phyloP scores from a whole-genome alignment of 257 asterid genomes.

The Nicotiana benthamiana region DNA sequence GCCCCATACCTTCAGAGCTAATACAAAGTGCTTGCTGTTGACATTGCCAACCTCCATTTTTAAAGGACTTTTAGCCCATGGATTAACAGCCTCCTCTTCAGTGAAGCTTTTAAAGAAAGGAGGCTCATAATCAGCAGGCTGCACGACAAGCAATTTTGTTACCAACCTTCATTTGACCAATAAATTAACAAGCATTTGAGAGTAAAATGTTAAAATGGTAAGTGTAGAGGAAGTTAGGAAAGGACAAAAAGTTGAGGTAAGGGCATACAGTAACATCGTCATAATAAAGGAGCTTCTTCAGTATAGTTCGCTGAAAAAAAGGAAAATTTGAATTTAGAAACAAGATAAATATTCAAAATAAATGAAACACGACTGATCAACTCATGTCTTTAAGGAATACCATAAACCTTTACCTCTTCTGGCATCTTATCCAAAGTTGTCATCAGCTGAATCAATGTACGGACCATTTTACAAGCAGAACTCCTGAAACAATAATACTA shows the following conservation, averaged over 20 bases:
- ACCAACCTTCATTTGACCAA: background rate
- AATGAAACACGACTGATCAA: no score
- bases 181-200: conserved; percentile 1
- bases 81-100: conserved; percentile 66
- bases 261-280: conserved; percentile 79
- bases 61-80: conserved; percentile 76
- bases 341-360: background rate
- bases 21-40: conserved; percentile 77
- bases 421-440: no score
- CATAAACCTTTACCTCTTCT: no score
- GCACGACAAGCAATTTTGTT: conserved; percentile 30
- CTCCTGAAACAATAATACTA: no score
- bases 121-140: conserved; percentile 96
- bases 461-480: no score
- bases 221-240: background rate
- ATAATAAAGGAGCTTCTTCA: conserved; percentile 88
- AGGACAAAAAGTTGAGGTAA: conserved; percentile 12
- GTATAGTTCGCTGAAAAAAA: conserved; percentile 69
- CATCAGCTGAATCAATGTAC: no score
- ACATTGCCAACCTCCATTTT: conserved; percentile 89
- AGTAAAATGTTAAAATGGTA: background rate
- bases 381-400: no score
- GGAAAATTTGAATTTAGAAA: background rate
- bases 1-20: conserved; percentile 70
- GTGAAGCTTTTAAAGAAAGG: conserved; percentile 89